Percentiles rank a stretch among this genome's conserved stretches.
phyloP scores from a whole-genome alignment of 345 rosid genomes.

The Sonneratia alba region DNA sequence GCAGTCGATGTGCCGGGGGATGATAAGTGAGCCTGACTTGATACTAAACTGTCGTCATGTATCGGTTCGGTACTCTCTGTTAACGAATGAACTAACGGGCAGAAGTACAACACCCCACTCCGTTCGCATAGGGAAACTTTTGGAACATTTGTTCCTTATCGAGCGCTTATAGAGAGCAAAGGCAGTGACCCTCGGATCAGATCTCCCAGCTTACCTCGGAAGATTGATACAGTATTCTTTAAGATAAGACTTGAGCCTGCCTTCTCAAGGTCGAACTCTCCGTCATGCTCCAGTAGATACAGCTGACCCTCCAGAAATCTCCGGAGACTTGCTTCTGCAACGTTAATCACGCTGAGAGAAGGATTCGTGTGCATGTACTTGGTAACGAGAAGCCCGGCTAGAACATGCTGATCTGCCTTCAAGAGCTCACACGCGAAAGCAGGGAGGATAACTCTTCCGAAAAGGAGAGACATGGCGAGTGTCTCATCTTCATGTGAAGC shows the following conservation, averaged over 20 bases:
- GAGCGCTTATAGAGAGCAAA: not conserved
- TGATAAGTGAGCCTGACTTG: no score
- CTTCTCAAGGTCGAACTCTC: slow-evolving; percentile 19
- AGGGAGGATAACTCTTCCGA: slow-evolving; percentile 58
- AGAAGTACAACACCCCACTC: not conserved
- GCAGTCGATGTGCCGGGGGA: no score
- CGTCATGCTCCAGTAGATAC: slow-evolving; percentile 25
- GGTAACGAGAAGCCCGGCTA: slow-evolving; percentile 70
- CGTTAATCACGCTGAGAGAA: slow-evolving; percentile 49
- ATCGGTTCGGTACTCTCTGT: no score
- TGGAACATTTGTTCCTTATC: not conserved
- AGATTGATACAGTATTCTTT: slow-evolving; percentile 34
- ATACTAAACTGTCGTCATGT: no score
- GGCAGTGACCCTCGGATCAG: slow-evolving; percentile 35
- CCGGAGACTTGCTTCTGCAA: slow-evolving; percentile 56
- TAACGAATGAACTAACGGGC: not conserved
- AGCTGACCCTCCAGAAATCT: slow-evolving; percentile 58
- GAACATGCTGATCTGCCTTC: slow-evolving; percentile 54
- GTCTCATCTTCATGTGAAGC: slow-evolving; percentile 13
- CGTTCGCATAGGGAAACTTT: not conserved
- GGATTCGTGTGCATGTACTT: slow-evolving; percentile 75
- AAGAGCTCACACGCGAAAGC: slow-evolving; percentile 60
- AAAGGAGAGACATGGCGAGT: slow-evolving; percentile 20
- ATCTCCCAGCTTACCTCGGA: slow-evolving; percentile 35
- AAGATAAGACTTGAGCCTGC: slow-evolving; percentile 18